These are phyloP conservation scores for Amphibolis antarctica DNA, from an alignment of 106 monocot genomes.

Conservation along the genomic window DNA sequence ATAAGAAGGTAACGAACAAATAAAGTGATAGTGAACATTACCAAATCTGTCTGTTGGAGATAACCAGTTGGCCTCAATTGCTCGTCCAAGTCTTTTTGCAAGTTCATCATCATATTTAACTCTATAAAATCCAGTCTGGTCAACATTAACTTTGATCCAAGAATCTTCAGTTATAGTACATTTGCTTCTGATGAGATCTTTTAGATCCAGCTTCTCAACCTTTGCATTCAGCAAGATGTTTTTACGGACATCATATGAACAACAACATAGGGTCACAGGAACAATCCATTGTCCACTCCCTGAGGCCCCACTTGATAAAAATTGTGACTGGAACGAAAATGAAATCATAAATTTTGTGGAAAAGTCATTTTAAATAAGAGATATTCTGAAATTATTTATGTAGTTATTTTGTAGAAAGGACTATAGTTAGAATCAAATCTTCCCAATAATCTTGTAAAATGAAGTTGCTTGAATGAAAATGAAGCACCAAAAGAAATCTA, in stretches of 20 bases:
- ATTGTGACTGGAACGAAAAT: slow-evolving; percentile 46
- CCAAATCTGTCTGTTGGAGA: slow-evolving; percentile 80
- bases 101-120: slow-evolving; percentile 81
- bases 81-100: slow-evolving; percentile 54
- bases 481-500: no score
- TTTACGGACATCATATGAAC: slow-evolving; percentile 49
- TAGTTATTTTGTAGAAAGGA: no score
- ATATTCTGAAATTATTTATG: no score
- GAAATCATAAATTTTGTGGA: not conserved
- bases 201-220: slow-evolving; percentile 39
- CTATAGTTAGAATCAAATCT: no score
- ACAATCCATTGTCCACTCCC: slow-evolving; percentile 85
- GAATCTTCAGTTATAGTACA: slow-evolving; percentile 8
- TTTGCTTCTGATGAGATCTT: slow-evolving; percentile 21
- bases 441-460: no score
- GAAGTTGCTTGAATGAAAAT: no score
- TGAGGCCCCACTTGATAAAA: slow-evolving; percentile 67
- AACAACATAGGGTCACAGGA: slow-evolving; percentile 60
- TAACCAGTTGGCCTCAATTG: slow-evolving; percentile 54
- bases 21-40: slow-evolving; percentile 12
- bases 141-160: slow-evolving; percentile 89
- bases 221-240: slow-evolving; percentile 60
- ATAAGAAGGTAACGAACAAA: not conserved
- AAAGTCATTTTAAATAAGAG: no score
- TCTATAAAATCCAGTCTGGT: slow-evolving; percentile 91